Conservation (phyloP, 805 yeast genomes). For the Suhomyces sp. region DNA sequence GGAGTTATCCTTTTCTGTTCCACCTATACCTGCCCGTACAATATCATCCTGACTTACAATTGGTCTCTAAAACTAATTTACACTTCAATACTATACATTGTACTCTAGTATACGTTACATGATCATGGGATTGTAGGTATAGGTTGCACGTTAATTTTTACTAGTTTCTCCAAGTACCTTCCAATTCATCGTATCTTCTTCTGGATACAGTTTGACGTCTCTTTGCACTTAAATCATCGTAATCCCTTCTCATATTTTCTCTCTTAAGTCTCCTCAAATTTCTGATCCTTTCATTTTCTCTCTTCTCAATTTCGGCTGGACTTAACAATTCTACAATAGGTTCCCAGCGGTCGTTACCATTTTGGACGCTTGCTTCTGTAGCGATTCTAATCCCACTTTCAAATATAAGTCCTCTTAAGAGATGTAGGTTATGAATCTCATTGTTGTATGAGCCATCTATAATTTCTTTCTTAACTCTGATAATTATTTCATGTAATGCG, state of each 20-base stretch:
- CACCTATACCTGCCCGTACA: too few species aligned
- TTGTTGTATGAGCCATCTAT: slow-evolving; percentile 54
- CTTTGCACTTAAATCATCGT: slow-evolving; percentile 33
- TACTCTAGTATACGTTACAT: too few species aligned
- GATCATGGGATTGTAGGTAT: too few species aligned
- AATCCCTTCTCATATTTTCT: slow-evolving; percentile 73
- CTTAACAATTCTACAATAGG: slow-evolving; percentile 85
- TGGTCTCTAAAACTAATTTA: too few species aligned
- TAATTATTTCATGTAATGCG: slow-evolving; percentile 75
- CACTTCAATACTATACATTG: too few species aligned
- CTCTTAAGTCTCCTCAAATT: slow-evolving; percentile 89
- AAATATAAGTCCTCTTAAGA: slow-evolving; percentile 41
- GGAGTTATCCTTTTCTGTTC: too few species aligned
- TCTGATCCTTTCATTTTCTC: slow-evolving; percentile 94
- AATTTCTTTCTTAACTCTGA: slow-evolving; percentile 78
- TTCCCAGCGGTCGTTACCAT: slow-evolving; percentile 79
- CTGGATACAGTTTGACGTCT: slow-evolving; percentile 41
- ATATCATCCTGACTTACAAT: too few species aligned
- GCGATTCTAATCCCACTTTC: slow-evolving; percentile 43
- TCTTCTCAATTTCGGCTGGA: slow-evolving; percentile 89
- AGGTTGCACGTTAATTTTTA: too few species aligned
- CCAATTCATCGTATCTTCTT: slow-evolving; percentile 54
- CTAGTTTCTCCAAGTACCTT: slow-evolving; percentile 8
- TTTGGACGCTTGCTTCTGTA: slow-evolving; percentile 66
- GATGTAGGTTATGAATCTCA: slow-evolving; percentile 44